Evolutionary conservation across 805 yeast species (phyloP), one percentile per base, ranked within the genome.

Genomic region (Candida quercuum): DNA sequence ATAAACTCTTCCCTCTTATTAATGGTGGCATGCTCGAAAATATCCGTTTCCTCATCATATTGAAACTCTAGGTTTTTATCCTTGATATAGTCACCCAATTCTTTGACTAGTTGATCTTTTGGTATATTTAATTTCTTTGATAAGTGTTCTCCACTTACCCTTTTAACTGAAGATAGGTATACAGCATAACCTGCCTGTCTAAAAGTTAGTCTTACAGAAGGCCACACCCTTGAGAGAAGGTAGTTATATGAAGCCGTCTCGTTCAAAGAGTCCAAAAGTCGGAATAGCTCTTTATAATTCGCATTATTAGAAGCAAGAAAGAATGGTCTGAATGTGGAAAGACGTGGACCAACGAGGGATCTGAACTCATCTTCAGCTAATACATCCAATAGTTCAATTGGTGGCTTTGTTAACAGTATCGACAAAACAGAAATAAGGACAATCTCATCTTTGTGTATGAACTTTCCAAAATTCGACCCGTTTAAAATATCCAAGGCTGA

Each of bases 141-240:
- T 14, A 52, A 27, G 35, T 54, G 55, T 2, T 31, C 34, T 3
- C 45, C 39, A 13, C 41, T 34, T 2, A 45, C 45, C 27, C 44
- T 41, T 27, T 45, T 59, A 47, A 40, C 41, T 13, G 63, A 36
- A 0, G 67, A 60, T 3, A 68, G 44, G 35, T 64, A 68, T 4
- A 56, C 45, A 4, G 53, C 32, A 35, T 57, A 58, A 3, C 54
- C 48, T 40, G 58, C 61, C 28, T 52, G 48, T 38, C 64, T 48
- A 17, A 64, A 36, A 3, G 48, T 41, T n/a, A 48, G 41, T 32
- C 41, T 41, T 20, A 63, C 43, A 16, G 40, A 42, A 4, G 36
- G 20, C 52, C 60, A 62, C 5, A 48, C 47, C 17, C 38, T 43
- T 2, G 36, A 62, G 55, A 16, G 45, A 32, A 26, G 40, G 43